phyloP scores from a whole-genome alignment of 129 eudicot genomes.

The Lonicera japonica region DNA sequence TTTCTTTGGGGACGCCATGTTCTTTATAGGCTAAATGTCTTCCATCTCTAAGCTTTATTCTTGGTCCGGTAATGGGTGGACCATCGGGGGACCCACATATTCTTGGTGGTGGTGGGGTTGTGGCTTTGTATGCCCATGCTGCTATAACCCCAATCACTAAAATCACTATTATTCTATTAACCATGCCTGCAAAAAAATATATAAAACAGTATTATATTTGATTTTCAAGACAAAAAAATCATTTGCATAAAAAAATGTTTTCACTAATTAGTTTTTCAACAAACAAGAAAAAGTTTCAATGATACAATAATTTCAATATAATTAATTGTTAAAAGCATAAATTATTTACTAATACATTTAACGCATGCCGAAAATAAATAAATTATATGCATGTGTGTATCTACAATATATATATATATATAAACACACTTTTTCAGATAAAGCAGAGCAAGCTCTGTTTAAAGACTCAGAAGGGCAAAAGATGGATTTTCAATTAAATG shows the following conservation, averaged over 20 bases:
- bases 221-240: no score
- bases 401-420: background rate
- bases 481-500: no score
- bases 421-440: background rate
- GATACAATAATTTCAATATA: no score
- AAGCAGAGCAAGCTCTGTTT: background rate
- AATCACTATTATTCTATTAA: constrained; percentile 5
- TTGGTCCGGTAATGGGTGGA: constrained; percentile 51
- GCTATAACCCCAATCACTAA: constrained; percentile 25
- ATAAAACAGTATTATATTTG: no score
- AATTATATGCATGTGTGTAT: background rate
- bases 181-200: constrained; percentile 22
- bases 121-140: constrained; percentile 42
- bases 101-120: constrained; percentile 46
- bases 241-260: no score
- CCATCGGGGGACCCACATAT: constrained; percentile 51
- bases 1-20: constrained; percentile 48
- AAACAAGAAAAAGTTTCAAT: no score
- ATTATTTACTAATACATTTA: no score
- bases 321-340: no score
- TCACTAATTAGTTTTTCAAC: no score
- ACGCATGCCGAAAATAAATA: no score
- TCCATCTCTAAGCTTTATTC: constrained; percentile 62
- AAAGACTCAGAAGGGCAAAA: no score
- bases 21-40: constrained; percentile 66